A percentile compares a stretch with the other conserved stretches of the same genome.
These are phyloP conservation scores for Coemansia sp. DNA, from an alignment of 192 early-diverging fungal genomes.

Conservation along the genomic window DNA sequence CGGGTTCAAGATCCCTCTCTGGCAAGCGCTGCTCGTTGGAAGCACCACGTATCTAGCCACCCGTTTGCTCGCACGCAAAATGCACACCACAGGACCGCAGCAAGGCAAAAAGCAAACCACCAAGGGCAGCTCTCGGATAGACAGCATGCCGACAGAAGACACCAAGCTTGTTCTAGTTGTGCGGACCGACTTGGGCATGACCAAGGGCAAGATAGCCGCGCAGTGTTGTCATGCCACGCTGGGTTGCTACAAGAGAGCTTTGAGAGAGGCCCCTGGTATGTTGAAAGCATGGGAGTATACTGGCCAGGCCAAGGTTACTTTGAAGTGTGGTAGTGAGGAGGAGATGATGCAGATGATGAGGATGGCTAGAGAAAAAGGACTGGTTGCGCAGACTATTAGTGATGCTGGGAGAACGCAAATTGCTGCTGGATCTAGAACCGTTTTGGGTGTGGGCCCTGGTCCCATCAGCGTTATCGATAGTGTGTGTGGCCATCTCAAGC, in stretches of 20 bases:
- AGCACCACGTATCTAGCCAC: constrained; percentile 15
- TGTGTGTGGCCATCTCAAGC: constrained; percentile 60
- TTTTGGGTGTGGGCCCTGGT: constrained; percentile 92
- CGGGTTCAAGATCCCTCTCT: constrained; percentile 17
- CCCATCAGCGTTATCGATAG: constrained; percentile 50
- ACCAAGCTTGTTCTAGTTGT: constrained; percentile 73
- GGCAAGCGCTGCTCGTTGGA: constrained; percentile 34
- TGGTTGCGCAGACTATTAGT: constrained; percentile 62
- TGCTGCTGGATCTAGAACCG: constrained; percentile 86
- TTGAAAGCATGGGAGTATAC: constrained; percentile 68
- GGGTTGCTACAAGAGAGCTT: constrained; percentile 70
- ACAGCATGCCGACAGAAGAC: constrained; percentile 17
- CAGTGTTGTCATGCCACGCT: constrained; percentile 94
- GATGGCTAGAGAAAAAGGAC: constrained; percentile 20
- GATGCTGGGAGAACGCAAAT: constrained; percentile 84
- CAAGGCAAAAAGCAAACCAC: constrained; percentile 56
- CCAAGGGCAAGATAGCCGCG: constrained; percentile 91
- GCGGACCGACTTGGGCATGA: constrained; percentile 89
- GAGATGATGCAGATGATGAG: constrained; percentile 57
- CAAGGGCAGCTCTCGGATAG: not conserved
- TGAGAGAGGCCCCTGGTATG: constrained; percentile 50
- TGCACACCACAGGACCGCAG: not conserved
- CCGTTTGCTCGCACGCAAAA: constrained; percentile 3
- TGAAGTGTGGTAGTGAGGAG: constrained; percentile 75
- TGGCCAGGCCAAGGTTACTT: constrained; percentile 84